phyloP scores from a whole-genome alignment of 768 basidiomycete genomes.

The Boletus subcaerulescens region DNA sequence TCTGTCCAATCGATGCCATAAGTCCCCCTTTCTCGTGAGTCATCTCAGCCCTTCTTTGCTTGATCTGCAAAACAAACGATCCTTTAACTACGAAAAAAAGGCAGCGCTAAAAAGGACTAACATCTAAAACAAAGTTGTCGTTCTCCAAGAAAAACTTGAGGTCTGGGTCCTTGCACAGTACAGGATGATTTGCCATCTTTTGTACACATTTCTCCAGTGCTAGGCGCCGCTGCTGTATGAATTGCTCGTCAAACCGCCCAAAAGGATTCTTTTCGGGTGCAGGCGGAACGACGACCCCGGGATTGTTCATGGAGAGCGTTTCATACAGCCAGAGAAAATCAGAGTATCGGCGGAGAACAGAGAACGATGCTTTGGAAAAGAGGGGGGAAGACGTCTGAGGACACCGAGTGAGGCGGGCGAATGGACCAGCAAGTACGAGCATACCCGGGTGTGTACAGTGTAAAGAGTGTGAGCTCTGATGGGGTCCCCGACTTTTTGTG shows the following conservation, averaged over 20 bases:
- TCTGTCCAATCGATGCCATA: slow-evolving; percentile 79
- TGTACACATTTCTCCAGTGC: slow-evolving; percentile 88
- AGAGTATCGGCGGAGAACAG: slow-evolving; percentile 94
- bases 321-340: slow-evolving; percentile 98
- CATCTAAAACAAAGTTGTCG: slow-evolving; percentile 88
- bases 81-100: background rate
- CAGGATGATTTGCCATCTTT: slow-evolving; percentile 91
- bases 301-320: slow-evolving; percentile 83
- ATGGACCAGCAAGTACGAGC: slow-evolving; percentile 18
- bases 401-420: background rate
- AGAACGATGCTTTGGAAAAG: slow-evolving; percentile 81
- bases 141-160: slow-evolving; percentile 89
- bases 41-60: slow-evolving; percentile 77
- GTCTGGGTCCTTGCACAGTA: slow-evolving; percentile 84
- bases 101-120: slow-evolving; percentile 38
- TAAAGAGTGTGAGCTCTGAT: slow-evolving; percentile 95
- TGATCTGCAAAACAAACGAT: slow-evolving; percentile 54
- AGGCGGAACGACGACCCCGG: slow-evolving; percentile 95
- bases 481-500: slow-evolving; percentile 95
- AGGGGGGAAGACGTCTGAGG: slow-evolving; percentile 80
- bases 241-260: slow-evolving; percentile 89
- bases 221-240: slow-evolving; percentile 80
- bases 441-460: slow-evolving; percentile 86
- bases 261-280: slow-evolving; percentile 94
- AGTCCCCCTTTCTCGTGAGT: slow-evolving; percentile 78